Base-by-base conservation (phyloP, 768 basidiomycete genomes). In the Termitomyces sp. region DNA sequence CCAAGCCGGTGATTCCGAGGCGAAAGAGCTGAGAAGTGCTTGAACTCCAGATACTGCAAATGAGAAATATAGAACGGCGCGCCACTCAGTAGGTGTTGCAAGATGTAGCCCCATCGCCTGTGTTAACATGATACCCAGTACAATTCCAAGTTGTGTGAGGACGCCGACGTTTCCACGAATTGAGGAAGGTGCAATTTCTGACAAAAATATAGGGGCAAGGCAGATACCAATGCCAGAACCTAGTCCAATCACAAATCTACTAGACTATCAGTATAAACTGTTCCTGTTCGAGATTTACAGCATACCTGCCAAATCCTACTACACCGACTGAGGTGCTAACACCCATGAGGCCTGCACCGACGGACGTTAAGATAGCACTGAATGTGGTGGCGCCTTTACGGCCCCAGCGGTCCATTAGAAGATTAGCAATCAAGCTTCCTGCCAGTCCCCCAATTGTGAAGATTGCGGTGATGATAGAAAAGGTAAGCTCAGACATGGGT, bases 371-470 rank as follows among this genome's bases (percentile, higher is more conserved):
- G 16, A 76, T 59, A 2, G 89, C 79, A 52, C 84, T 90, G 31
- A 82, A 57, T 29, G 80, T 77, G 3, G 84, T 76, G 1, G 91
- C 86, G 10, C 84, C 84, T 57, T 79, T 88, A 31, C 92, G 82
- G 2, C 94, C 93, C 65, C 73, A 81, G 32, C 77, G 75, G 60
- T 90, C 88, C 80, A 90, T 89, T 56, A 86, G 64, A 19, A 81
- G 65, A 64, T 87, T 88, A 3, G 91, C 85, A 14, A 75, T 68
- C 27, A 88, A 65, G 66, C 90, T 92, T 8, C 93, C 94, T 16
- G 86, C 59, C 25, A 98, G 79, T 37, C 96, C 96, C 12, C 96
- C 96, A 16, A 91, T 70, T 1, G 94, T 95, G 73, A 92, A 97
- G 27, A 90, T 71, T 29, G 93, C 79, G 0, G 95, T 98, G 34